Evolutionary conservation across 148 eudicot species (phyloP), one percentile per base, ranked within the genome.

Genomic region (Persicaria tinctoria): DNA sequence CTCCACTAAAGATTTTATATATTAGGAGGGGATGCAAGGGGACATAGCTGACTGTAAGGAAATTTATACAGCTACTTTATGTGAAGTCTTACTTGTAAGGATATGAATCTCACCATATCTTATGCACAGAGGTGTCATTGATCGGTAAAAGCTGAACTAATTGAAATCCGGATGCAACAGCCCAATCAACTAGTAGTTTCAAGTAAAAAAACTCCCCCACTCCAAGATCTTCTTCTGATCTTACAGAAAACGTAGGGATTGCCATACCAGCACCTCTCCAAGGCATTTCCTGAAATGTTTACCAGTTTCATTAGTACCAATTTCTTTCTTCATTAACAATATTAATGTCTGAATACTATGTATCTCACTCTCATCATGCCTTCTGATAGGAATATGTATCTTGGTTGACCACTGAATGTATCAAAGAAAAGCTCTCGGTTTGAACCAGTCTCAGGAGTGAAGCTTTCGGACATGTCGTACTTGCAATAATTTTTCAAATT

Each of bases 61-160:
- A 38, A 55, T 51, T 55, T 51, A 13, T 47, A 80, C 51, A 74
- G 70, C 17, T 64, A 64, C 38, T 64, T 38, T 41, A 64, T 3
- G 47, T 41, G 46, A 41, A 13, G 1, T 7, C 77, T 75, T 69
- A 91, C 98, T 97, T 94, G 87, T 94, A 94, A 3, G 98, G 98
- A 76, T 94, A 94, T 5, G 98, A 94, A 82, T 94, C 98, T 97
- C 98, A 94, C 98, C 98, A 94, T 96, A 90, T 94, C 79, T 77
- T 70, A 76, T 94, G 79, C 18, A 94, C 98, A 59, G 98, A 94
- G 69, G 98, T 94, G 82, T 94, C 98, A 77, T 94, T 91, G 76
- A 94, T 91, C 16, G 98, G 98, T 81, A 94, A 83, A 48, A 94
- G 97, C 88, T 94, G 98, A 80, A 94, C 93, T 76, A 94, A 83